Evolutionary conservation across 495 filamentous ascomycete species (phyloP).

Genomic region (Elaphomyces granulatus): DNA sequence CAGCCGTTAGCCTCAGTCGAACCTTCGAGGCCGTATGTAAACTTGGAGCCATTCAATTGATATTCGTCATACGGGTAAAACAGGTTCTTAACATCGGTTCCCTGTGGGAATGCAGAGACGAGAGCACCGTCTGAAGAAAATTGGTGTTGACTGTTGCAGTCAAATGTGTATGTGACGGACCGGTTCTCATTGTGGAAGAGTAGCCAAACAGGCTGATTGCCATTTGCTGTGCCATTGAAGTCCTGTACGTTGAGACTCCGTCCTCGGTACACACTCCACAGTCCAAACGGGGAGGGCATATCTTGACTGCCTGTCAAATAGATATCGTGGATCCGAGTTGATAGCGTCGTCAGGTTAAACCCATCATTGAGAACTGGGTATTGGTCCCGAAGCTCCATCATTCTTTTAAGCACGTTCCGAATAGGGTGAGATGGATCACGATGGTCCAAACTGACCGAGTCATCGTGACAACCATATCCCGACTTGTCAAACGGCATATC

Average conservation of each 20-base stretch:
- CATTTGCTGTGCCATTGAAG: constrained; percentile 25
- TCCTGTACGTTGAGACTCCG: constrained; percentile 38
- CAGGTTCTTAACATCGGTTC: constrained; percentile 48
- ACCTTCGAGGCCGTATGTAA: constrained; percentile 29
- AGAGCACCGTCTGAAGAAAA: constrained; percentile 30
- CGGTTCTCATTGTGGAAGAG: constrained; percentile 50
- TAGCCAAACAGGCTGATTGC: constrained; percentile 49
- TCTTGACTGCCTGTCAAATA: constrained; percentile 39
- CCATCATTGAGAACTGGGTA: constrained; percentile 52
- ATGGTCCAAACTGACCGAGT: constrained; percentile 45
- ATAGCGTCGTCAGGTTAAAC: constrained; percentile 42
- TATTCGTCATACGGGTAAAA: constrained; percentile 50
- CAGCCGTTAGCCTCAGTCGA: constrained; percentile 41
- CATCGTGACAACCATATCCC: constrained; percentile 44
- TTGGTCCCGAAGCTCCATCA: constrained; percentile 46
- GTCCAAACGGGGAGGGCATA: constrained; percentile 45
- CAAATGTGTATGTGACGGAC: constrained; percentile 43
- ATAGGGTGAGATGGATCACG: constrained; percentile 54
- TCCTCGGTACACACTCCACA: constrained; percentile 51
- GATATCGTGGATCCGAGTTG: constrained; percentile 41
- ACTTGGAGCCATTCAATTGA: constrained; percentile 25
- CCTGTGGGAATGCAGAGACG: constrained; percentile 42
- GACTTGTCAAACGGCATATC: constrained; percentile 45
- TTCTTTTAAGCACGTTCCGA: constrained; percentile 51
- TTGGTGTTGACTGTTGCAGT: constrained; percentile 37